Conservation (phyloP, 192 early-diverging fungal genomes). For the Coemansia sp. region DNA sequence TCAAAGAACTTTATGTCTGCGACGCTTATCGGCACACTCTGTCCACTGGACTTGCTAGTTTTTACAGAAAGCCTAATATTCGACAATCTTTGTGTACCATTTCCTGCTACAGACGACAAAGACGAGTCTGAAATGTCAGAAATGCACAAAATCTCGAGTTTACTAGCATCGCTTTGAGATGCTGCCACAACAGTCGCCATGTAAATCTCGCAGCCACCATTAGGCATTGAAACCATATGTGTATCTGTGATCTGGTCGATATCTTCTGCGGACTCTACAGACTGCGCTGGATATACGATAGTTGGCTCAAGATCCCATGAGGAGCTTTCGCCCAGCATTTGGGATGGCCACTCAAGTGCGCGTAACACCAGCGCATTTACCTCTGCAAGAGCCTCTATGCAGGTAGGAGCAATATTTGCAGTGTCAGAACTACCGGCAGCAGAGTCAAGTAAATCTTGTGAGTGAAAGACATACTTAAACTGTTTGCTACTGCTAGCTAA, state of each 20-base stretch:
- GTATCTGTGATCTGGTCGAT: slow-evolving; percentile 1
- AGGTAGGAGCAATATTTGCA: slow-evolving; percentile 8
- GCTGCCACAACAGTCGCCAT: slow-evolving; percentile 1
- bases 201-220: background rate
- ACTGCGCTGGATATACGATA: background rate
- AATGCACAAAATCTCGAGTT: background rate
- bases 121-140: background rate
- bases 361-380: slow-evolving; percentile 10
- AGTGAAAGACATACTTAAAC: slow-evolving; percentile 29
- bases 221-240: background rate
- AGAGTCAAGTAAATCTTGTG: slow-evolving; percentile 2
- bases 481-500: background rate
- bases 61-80: slow-evolving; percentile 3
- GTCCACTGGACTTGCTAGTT: background rate
- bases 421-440: background rate
- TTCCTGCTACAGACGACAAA: no score
- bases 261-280: background rate
- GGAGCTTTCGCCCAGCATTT: slow-evolving; percentile 23
- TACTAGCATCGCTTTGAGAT: background rate
- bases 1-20: slow-evolving; percentile 36
- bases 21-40: slow-evolving; percentile 6
- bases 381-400: slow-evolving; percentile 14
- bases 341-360: slow-evolving; percentile 35
- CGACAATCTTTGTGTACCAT: no score
- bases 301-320: slow-evolving; percentile 12